A percentile compares a stretch with the other conserved stretches of the same genome.
These are phyloP conservation scores for Kodamaea sp. DNA, from an alignment of 1,139 yeast genomes.

Conservation along the genomic window DNA sequence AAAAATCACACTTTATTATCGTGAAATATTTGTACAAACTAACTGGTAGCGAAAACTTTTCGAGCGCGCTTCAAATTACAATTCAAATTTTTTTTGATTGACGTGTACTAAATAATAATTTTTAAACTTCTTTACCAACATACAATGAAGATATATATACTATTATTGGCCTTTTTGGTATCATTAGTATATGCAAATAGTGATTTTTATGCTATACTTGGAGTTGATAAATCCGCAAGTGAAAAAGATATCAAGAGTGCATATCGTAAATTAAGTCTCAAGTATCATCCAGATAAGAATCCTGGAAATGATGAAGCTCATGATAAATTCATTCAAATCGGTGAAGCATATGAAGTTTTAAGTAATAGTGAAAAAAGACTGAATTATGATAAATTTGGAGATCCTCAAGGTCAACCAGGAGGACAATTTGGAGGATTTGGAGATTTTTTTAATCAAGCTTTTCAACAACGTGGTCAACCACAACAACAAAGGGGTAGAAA, in stretches of 20 bases:
- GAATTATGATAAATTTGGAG: slow-evolving; percentile 78
- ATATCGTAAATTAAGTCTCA: slow-evolving; percentile 76
- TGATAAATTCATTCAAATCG: slow-evolving; percentile 81
- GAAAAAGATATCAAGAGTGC: slow-evolving; percentile 86
- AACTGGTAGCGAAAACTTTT: no score
- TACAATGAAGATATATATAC: slow-evolving; percentile 1
- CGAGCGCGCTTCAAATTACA: no score
- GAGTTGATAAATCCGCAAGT: slow-evolving; percentile 61
- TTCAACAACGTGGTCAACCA: slow-evolving; percentile 39
- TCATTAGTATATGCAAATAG: slow-evolving; percentile 12
- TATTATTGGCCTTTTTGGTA: slow-evolving; percentile 12
- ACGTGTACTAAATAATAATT: slow-evolving; percentile 6
- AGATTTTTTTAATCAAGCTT: slow-evolving; percentile 69
- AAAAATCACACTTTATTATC: no score
- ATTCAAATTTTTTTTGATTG: neutral
- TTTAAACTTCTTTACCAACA: neutral
- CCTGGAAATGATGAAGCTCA: slow-evolving; percentile 71
- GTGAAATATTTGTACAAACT: no score
- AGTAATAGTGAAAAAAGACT: slow-evolving; percentile 69
- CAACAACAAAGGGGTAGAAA: slow-evolving; percentile 56
- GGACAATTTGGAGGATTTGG: slow-evolving; percentile 39
- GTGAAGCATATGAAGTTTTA: slow-evolving; percentile 90
- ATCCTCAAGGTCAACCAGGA: slow-evolving; percentile 66
- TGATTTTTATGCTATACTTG: slow-evolving; percentile 52
- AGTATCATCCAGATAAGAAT: slow-evolving; percentile 94